Conservation (phyloP, 1,284 basidiomycete species). For the Anthracocystis walkeri region DNA sequence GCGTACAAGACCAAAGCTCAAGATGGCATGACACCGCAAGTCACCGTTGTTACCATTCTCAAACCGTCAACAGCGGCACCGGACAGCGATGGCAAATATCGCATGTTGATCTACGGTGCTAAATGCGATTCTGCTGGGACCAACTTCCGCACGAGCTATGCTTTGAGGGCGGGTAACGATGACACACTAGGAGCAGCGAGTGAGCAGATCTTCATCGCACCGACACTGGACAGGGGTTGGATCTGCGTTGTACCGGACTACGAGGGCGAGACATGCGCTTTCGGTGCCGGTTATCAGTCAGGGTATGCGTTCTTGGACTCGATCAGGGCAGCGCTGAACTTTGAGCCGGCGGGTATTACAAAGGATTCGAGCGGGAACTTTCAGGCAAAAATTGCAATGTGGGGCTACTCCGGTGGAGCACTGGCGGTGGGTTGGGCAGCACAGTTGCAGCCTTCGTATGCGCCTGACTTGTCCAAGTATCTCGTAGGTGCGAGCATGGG, state of each 20-base stretch:
- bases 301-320: conserved; percentile 61
- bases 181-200: conserved; percentile 42
- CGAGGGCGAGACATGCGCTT: conserved; percentile 60
- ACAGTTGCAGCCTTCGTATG: conserved; percentile 52
- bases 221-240: conserved; percentile 58
- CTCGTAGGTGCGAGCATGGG: conserved; percentile 60
- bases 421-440: conserved; percentile 64
- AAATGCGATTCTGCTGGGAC: conserved; percentile 47
- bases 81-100: conserved; percentile 36
- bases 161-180: conserved; percentile 38
- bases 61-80: conserved; percentile 31
- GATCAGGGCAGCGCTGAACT: conserved; percentile 53
- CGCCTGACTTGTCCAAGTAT: conserved; percentile 47
- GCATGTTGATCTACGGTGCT: conserved; percentile 33
- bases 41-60: conserved; percentile 52
- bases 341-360: conserved; percentile 39
- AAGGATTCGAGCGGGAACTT: conserved; percentile 15
- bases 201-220: conserved; percentile 58
- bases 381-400: conserved; percentile 46
- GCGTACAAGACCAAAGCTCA: conserved; percentile 51
- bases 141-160: conserved; percentile 51
- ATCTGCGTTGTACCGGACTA: conserved; percentile 60
- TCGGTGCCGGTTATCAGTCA: conserved; percentile 55
- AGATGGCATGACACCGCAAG: conserved; percentile 46
- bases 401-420: conserved; percentile 66